These are phyloP conservation scores for Leccinum olivaceopallidum DNA, from an alignment of 768 basidiomycete species.

Conservation along the genomic window DNA sequence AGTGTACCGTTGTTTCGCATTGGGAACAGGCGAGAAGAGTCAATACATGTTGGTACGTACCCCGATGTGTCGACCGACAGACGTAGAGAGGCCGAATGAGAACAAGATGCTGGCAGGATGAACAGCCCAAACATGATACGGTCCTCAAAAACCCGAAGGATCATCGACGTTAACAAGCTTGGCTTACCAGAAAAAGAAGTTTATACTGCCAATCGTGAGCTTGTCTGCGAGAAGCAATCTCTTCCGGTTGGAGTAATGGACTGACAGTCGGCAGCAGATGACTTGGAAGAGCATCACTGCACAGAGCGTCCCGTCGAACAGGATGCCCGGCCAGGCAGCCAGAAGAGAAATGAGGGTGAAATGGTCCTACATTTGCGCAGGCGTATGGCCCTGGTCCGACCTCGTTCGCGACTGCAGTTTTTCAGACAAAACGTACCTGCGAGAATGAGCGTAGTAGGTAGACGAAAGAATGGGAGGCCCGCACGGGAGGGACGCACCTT, in stretches of 20 bases:
- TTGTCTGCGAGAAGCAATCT: constrained; percentile 4
- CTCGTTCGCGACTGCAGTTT: constrained; percentile 12
- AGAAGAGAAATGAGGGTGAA: constrained; percentile 1
- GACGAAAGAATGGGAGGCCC: neutral
- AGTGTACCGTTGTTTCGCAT: neutral
- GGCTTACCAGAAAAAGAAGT: neutral
- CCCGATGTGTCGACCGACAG: neutral
- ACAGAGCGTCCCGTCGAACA: constrained; percentile 12
- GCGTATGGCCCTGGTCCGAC: constrained; percentile 1
- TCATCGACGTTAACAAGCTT: too few species aligned
- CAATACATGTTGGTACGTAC: neutral
- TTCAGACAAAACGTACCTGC: neutral
- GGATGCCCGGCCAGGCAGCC: constrained; percentile 8
- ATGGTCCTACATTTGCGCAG: neutral
- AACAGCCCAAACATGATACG: too few species aligned
- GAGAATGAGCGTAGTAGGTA: neutral
- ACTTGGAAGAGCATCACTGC: constrained; percentile 8
- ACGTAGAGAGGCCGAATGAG: neutral
- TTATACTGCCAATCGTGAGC: constrained; percentile 12
- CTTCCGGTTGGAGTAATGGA: neutral
- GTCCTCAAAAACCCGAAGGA: too few species aligned
- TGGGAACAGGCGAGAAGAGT: neutral
- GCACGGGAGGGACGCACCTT: constrained; percentile 1
- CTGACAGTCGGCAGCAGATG: constrained; percentile 1
- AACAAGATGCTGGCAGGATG: too few species aligned